phyloP scores from a whole-genome alignment of 176 grass and related monocot species.

The Oryza nivara region DNA sequence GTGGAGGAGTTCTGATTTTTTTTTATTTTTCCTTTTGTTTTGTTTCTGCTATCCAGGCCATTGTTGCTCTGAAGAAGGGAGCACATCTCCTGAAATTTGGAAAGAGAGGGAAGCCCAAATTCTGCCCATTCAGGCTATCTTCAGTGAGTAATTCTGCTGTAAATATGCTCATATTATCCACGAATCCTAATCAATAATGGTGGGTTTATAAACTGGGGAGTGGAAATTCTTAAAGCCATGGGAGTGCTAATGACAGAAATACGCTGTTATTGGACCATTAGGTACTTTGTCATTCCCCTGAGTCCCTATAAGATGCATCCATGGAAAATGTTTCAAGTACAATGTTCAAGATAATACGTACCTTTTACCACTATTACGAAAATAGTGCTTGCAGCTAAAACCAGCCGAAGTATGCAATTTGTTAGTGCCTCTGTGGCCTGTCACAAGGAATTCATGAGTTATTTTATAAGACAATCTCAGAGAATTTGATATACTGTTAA shows the following conservation, averaged over 20 bases:
- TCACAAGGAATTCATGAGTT: not conserved
- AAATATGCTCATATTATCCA: not conserved
- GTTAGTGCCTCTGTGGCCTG: not conserved
- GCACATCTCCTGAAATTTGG: conserved; percentile 54
- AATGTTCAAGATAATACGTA: not conserved
- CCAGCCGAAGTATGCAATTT: not conserved
- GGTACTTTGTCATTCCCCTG: not conserved
- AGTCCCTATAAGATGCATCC: not conserved
- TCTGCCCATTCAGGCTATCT: conserved; percentile 59
- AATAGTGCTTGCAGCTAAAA: not conserved
- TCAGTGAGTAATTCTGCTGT: conserved; percentile 42
- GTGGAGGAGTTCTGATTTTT: not conserved
- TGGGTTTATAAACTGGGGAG: not conserved
- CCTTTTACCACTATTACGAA: conserved; percentile 16
- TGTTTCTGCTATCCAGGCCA: conserved; percentile 40
- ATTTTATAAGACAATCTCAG: not conserved
- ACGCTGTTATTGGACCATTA: not conserved
- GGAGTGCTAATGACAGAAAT: not conserved
- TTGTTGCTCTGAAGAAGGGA: conserved; percentile 60
- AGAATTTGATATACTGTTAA: not conserved
- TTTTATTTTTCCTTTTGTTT: not conserved
- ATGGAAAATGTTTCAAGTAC: not conserved
- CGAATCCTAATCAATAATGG: not conserved
- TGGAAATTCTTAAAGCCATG: not conserved
- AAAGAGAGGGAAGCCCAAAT: conserved; percentile 58